Evolutionary conservation across 2,329 filamentous ascomycete species (phyloP).

Genomic region (Esteya vermicola): DNA sequence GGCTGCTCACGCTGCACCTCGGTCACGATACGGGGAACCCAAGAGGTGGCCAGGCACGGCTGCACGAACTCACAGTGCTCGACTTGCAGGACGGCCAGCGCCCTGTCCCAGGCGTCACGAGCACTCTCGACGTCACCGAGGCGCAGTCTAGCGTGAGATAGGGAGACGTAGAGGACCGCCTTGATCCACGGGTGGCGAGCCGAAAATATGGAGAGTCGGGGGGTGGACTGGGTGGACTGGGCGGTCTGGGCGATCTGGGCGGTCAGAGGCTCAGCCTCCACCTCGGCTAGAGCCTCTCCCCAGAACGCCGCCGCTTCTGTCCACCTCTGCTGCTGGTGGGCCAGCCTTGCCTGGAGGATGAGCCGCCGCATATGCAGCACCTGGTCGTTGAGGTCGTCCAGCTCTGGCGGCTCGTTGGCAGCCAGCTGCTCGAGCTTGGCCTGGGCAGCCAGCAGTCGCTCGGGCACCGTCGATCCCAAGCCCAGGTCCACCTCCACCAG

Average conservation of each 20-base stretch:
- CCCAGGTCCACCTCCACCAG: conserved; percentile 14
- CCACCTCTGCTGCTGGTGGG: too few relatives aligned
- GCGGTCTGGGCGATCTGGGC: conserved; percentile 13
- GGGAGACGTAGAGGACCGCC: conserved; percentile 15
- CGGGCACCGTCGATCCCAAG: too few relatives aligned
- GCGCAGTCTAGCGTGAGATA: conserved; percentile 15
- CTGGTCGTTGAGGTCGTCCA: conserved; percentile 19
- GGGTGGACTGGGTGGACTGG: conserved; percentile 9
- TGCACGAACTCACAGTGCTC: conserved; percentile 19
- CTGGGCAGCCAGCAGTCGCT: conserved; percentile 7
- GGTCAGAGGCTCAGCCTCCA: conserved; percentile 4
- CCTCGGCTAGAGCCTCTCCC: too few relatives aligned
- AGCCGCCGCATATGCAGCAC: conserved; percentile 17
- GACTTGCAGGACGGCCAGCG: conserved; percentile 5
- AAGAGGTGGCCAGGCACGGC: conserved; percentile 15
- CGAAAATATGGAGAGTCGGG: conserved; percentile 12
- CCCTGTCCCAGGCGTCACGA: conserved; percentile 11
- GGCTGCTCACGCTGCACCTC: conserved; percentile 13
- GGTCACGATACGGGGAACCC: conserved; percentile 15
- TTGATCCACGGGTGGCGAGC: conserved; percentile 12
- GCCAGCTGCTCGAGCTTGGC: conserved; percentile 9
- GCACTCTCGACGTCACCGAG: conserved; percentile 9
- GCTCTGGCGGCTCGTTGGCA: conserved; percentile 10
- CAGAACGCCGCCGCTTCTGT: too few relatives aligned
- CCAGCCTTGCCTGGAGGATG: conserved; percentile 13